Base-by-base conservation (phyloP, 345 rosid genomes). In the Physaria fendleri region DNA sequence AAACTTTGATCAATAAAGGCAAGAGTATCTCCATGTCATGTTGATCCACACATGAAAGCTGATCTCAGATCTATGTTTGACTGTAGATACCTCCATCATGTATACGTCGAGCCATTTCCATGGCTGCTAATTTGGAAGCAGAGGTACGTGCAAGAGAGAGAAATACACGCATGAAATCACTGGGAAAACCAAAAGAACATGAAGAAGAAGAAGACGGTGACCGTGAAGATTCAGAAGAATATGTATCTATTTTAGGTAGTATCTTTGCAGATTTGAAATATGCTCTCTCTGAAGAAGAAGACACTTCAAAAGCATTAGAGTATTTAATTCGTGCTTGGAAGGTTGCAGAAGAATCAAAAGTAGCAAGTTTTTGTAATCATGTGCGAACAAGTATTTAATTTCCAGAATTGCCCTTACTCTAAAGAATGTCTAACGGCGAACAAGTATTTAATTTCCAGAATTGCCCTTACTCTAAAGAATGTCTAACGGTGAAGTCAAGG, bases 81-180 rank as follows among this genome's bases (percentile, higher is more conserved):
- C 45, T 71, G 77, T 78, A 90, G 96, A 66, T 92, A 61, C 98
- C 98, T 57, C 53, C 66, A n/a, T 77, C 78, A 7, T 92, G 98
- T 65, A 75, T 88, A 55, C 65, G 56, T 55, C 79, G 80, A 55
- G 96, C 93, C 14, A 58, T 71, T 29, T 14, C 69, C 32, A 85
- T 92, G 93, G 86, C 96, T 44, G 71, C 82, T 56, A 84, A 65
- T 53, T 69, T 92, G 61, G 98, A 88, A 78, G 67, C 68, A 12
- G 81, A 69, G 28, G 75, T 84, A 59, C 66, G 78, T 29, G 44
- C 50, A 44, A 77, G 90, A 75, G 59, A 58, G 46, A 48, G 59
- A 56, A 66, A 55, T 27, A 66, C 56, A 43, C 54, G 2, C 35
- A 50, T 50, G 18, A 47, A 50, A 53, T 51, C 60, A 29, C 41